Conservation (phyloP, 805 yeast species). For the Suhomyces vadensis region DNA sequence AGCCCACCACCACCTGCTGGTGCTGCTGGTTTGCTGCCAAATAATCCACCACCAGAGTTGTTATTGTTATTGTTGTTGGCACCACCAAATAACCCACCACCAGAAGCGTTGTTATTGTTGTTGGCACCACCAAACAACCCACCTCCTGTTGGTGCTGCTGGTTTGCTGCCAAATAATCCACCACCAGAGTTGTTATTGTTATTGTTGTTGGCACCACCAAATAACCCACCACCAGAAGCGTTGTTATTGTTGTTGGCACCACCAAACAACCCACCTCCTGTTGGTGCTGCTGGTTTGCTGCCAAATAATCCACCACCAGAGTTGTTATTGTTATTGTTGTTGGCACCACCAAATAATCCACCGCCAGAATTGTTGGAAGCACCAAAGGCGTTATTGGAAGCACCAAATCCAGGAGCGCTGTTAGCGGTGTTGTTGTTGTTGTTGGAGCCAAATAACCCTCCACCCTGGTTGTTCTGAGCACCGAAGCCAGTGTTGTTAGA, state of each 20-base stretch:
- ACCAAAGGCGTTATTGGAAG: slow-evolving; percentile 15
- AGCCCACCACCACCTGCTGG: slow-evolving; percentile 25
- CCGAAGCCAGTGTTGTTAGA: slow-evolving; percentile 18
- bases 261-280: slow-evolving; percentile 22
- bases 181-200: slow-evolving; percentile 24
- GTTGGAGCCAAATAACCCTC: slow-evolving; percentile 15
- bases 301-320: slow-evolving; percentile 8
- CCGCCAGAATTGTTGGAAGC: slow-evolving; percentile 16
- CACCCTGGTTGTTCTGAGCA: slow-evolving; percentile 7
- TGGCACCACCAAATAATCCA: slow-evolving; percentile 28
- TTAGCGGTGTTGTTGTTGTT: slow-evolving; percentile 14
- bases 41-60: slow-evolving; percentile 20
- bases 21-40: slow-evolving; percentile 16
- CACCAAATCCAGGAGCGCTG: slow-evolving; percentile 4
- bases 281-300: slow-evolving; percentile 12
- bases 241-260: slow-evolving; percentile 19
- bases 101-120: slow-evolving; percentile 11
- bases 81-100: slow-evolving; percentile 18
- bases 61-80: slow-evolving; percentile 7
- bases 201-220: slow-evolving; percentile 14
- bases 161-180: slow-evolving; percentile 30
- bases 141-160: slow-evolving; percentile 18
- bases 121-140: slow-evolving; percentile 15
- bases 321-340: slow-evolving; percentile 8
- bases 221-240: slow-evolving; percentile 21